Evolutionary conservation across 1,139 yeast genomes (phyloP).

Genomic region (Sugiyamaella sp.): DNA sequence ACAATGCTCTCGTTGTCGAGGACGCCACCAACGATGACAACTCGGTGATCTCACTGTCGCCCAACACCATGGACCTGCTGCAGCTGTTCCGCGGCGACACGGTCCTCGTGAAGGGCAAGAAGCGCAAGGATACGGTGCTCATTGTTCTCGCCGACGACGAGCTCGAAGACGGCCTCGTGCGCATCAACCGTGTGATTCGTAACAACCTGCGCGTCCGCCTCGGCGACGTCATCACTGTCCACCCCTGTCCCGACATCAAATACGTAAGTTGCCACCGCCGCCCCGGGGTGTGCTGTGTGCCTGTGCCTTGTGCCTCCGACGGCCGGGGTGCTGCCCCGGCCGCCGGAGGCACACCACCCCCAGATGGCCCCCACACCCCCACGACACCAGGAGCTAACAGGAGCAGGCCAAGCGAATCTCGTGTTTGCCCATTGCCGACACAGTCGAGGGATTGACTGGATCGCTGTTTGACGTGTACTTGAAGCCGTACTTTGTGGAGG

Average conservation of each 20-base stretch:
- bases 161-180: slow-evolving; percentile 92
- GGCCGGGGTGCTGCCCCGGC: slow-evolving; percentile 2
- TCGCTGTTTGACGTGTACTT: slow-evolving; percentile 95
- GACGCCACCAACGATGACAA: slow-evolving; percentile 98
- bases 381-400: slow-evolving; percentile 38
- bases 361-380: too few relatives aligned
- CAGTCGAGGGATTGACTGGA: slow-evolving; percentile 97
- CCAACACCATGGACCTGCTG: slow-evolving; percentile 91
- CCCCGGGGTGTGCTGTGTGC: neutral
- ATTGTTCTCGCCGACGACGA: slow-evolving; percentile 97
- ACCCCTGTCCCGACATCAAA: slow-evolving; percentile 97
- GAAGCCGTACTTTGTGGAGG: slow-evolving; percentile 98
- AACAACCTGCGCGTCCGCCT: slow-evolving; percentile 91
- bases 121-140: slow-evolving; percentile 96
- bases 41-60: slow-evolving; percentile 92
- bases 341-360: slow-evolving; percentile 2
- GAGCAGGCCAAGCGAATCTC: slow-evolving; percentile 64
- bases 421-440: slow-evolving; percentile 96
- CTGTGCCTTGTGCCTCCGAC: neutral
- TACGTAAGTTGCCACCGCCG: slow-evolving; percentile 50
- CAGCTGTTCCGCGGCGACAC: slow-evolving; percentile 98
- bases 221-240: slow-evolving; percentile 88
- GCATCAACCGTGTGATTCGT: slow-evolving; percentile 94
- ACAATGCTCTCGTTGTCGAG: slow-evolving; percentile 89
- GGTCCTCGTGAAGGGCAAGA: slow-evolving; percentile 95